Evolutionary conservation across 2,329 filamentous ascomycete species (phyloP), one percentile per base, ranked within the genome.

Genomic region (Seiridium unicorne): DNA sequence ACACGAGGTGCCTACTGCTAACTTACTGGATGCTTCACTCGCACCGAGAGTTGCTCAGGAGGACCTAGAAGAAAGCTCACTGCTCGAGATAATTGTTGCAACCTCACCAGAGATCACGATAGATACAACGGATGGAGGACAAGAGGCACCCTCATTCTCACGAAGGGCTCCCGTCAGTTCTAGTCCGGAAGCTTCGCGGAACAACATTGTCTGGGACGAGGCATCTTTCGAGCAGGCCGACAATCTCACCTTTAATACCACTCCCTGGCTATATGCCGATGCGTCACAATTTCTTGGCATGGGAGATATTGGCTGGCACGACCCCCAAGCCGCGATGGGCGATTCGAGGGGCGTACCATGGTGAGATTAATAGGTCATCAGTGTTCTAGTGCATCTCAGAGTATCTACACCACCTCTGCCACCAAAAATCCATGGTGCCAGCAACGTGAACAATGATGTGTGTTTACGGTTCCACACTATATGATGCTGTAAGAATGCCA

Each of bases 41-140:
- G 70, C 75, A 0, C 72, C 76, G 0, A 60, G 70, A 1, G 34
- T 71, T 1, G 51, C 62, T 0, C 64, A 68, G 2, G 71, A 76
- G 8, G 73, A 75, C 3, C 57, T 61, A 4, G 72, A 74, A 35
- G 77, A 79, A 34, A 70, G 65, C 51, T 70, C 75, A 1, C 76
- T 73, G 1, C 70, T 83, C 0, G 81, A 83, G 62, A 81, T 83
- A 36, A 78, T 81, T 4, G 80, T 82, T 6, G 79, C 81, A 0
- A 81, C 78, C 4, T 81, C 81, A 0, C 81, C 81, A 0, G 80
- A 83, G 51, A 77, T 83, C 58, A 79, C 73, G 1, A 78, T 83
- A 51, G 81, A 83, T 62, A 82, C 79, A 0, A 75, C 79, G 3
- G 79, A 83, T 60, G 81, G 81, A 8, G 81, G 81, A 0, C 79